Percentiles rank a stretch among this genome's conserved stretches.
Conservation (phyloP, 345 rosid species). For the Abelmoschus esculentus region DNA sequence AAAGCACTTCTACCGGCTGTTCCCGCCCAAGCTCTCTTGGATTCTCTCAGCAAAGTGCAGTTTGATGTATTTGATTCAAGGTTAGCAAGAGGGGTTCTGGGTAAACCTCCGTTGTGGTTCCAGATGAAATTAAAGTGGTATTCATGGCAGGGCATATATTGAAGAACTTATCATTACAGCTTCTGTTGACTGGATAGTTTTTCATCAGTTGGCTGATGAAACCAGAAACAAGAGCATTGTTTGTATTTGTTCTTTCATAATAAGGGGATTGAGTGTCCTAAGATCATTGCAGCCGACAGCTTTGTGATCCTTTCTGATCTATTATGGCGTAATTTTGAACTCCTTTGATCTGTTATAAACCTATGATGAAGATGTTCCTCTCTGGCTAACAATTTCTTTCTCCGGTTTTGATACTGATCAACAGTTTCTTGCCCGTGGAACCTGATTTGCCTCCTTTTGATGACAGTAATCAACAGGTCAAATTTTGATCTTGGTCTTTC, state of each 20-base stretch:
- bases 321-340: background rate
- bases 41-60: conserved; percentile 48
- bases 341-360: background rate
- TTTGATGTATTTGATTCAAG: conserved; percentile 55
- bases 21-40: conserved; percentile 59
- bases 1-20: conserved; percentile 70
- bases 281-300: background rate
- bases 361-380: background rate
- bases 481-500: no score
- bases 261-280: conserved; percentile 1
- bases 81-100: conserved; percentile 63
- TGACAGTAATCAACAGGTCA: no score
- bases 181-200: background rate
- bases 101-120: conserved; percentile 67
- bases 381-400: background rate
- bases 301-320: background rate
- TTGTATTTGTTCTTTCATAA: background rate
- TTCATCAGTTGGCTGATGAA: background rate
- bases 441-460: no score
- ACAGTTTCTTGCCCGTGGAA: no score
- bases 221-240: background rate
- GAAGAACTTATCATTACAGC: background rate
- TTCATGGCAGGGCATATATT: conserved; percentile 32
- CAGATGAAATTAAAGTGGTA: conserved; percentile 70
- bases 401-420: no score